These are phyloP conservation scores for Suillus subaureus DNA, from an alignment of 768 basidiomycete species.

Conservation along the genomic window DNA sequence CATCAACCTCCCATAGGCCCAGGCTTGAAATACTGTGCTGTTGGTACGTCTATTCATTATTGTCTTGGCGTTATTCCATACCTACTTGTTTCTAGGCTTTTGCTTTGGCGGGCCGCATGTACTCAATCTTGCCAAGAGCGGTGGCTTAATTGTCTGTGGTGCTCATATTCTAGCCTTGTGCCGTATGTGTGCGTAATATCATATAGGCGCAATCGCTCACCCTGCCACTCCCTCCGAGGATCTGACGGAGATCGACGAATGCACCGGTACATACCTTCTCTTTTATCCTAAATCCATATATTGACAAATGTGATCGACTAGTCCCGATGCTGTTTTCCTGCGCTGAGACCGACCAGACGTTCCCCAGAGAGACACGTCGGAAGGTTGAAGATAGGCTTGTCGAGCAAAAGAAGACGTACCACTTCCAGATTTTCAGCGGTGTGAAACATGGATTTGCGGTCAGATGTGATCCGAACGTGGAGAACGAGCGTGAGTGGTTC, in stretches of 20 bases:
- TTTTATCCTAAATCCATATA: background rate
- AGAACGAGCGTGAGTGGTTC: background rate
- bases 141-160: constrained; percentile 45
- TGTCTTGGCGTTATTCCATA: constrained; percentile 2
- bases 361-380: constrained; percentile 48
- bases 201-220: constrained; percentile 47
- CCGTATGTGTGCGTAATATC: background rate
- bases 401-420: constrained; percentile 46
- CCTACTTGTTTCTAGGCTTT: constrained; percentile 38
- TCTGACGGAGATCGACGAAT: constrained; percentile 47
- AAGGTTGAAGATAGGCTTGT: constrained; percentile 52
- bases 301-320: constrained; percentile 19
- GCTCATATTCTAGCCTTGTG: background rate
- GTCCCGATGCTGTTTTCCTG: constrained; percentile 57
- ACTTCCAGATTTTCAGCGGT: constrained; percentile 51
- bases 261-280: constrained; percentile 42
- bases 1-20: constrained; percentile 15
- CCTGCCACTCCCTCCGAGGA: constrained; percentile 37
- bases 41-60: constrained; percentile 34
- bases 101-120: constrained; percentile 52
- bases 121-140: constrained; percentile 42
- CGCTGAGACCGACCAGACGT: constrained; percentile 49
- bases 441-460: constrained; percentile 17
- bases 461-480: background rate
- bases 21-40: constrained; percentile 37